Evolutionary conservation across 345 rosid genomes (phyloP), one percentile per base, ranked within the genome.

Genomic region (Linum tenue): DNA sequence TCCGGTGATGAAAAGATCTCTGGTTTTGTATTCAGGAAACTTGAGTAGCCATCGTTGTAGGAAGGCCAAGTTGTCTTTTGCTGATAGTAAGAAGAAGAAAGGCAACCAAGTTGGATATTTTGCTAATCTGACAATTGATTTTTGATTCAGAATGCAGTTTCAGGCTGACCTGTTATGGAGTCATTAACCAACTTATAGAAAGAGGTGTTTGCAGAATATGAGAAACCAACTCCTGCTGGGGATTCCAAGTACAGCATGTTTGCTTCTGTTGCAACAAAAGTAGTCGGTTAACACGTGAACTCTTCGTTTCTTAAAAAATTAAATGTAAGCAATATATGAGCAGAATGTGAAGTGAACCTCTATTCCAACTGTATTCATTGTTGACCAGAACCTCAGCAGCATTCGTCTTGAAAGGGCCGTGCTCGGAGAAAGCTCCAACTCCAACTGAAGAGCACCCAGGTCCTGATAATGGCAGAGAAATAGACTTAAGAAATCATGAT

Each of bases 381-480:
- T 35, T 66, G 50, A 56, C 17, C 8, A 56, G 43, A 22, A 4
- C 7, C 3, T 31, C 61, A 9, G 37, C 61, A 2, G 17, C 11
- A 3, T 37, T 66, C 40, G 69, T 38, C 5, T 36, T 39, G 53
- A 66, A 66, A 60, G 69, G 69, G 5, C 69, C 69, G 22, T 66
- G 69, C 17, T 79, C 79, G 4, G 43, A 48, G 43, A 79, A 76
- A 43, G 79, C 79, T 59, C 78, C 85, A n/a, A 66, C 62, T 56
- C 69, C 69, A 41, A 66, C 17, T 9, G 69, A 66, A 40, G 69
- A 66, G 43, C 69, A 66, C 17, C 69, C 69, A 22, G 69, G 69
- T 37, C 69, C 69, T 66, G 1, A n/a, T n/a, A n/a, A 48, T 48
- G 1, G 3, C 53, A 48, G 8, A 48, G 1, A 48, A 48, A n/a